Evolutionary conservation across 768 basidiomycete genomes (phyloP), one percentile per base, ranked within the genome.

Genomic region (Tulasnella sp.): DNA sequence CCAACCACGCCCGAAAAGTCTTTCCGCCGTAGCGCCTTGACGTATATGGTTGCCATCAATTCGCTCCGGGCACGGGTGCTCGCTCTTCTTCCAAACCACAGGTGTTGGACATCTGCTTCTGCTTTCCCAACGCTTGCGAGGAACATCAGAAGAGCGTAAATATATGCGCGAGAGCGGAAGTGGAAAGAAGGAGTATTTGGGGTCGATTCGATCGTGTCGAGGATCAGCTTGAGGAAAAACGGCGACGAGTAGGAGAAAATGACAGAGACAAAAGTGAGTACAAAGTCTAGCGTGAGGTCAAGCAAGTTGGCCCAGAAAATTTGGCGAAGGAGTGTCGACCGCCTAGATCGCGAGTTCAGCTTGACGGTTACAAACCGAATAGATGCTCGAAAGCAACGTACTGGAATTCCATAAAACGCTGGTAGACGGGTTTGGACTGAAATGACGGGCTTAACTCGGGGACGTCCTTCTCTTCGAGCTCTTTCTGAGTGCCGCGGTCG

Each of bases 11-110:
- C 95, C 0, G 93, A 93, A 79, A 90, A 93, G 82, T 96, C 95
- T 82, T 90, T 91, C 40, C 95, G 86, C 83, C 91, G 92, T 46
- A 97, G 84, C 0, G 94, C 84, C 83, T 98, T 98, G 83, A 95
- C 92, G 82, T 96, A 97, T 74, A 97, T 93, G 2, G 91, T 85
- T 0, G 93, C 90, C 91, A 94, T 95, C 23, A 96, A 87, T 84
- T 93, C 92, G 16, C 88, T 88, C 10, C 93, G 90, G 77, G 94
- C 89, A 32, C 93, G 87, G 0, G 91, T 91, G 0, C 87, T 83
- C 0, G 90, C 93, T n/a, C 94, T 89, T 67, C 95, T 89, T 29
- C 91, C 90, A 77, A 88, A 90, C 93, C 93, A 95, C 6, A 35
- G 81, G 75, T 84, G 84, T 11, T 83, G 79, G 16, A 84, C 78